Conservation (phyloP, 495 filamentous ascomycete species). For the Daldinia bambusicola region DNA sequence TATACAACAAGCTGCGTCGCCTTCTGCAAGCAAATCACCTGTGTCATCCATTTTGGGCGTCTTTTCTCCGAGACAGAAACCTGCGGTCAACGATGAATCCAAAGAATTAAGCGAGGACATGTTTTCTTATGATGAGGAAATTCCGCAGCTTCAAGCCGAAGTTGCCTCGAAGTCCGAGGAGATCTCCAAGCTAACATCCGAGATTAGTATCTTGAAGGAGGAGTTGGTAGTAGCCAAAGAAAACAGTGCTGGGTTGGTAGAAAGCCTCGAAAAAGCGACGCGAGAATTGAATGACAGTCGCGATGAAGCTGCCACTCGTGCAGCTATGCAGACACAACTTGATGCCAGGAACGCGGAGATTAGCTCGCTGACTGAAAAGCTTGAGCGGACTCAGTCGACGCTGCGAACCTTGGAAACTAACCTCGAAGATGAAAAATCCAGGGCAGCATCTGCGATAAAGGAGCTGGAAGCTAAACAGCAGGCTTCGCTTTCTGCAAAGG, state of each 20-base stretch:
- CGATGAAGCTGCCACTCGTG: slow-evolving; percentile 66
- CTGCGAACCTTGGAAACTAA: slow-evolving; percentile 66
- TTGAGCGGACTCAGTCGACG: slow-evolving; percentile 61
- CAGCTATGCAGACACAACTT: slow-evolving; percentile 58
- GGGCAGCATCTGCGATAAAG: slow-evolving; percentile 52
- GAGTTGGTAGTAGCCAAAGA: slow-evolving; percentile 65
- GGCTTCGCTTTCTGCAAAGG: slow-evolving; percentile 39
- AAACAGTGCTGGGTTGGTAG: slow-evolving; percentile 71
- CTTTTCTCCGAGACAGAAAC: slow-evolving; percentile 61
- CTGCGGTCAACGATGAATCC: slow-evolving; percentile 50
- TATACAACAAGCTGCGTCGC: slow-evolving; percentile 25
- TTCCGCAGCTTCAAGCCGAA: slow-evolving; percentile 71
- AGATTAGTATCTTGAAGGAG: slow-evolving; percentile 52
- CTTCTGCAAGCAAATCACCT: slow-evolving; percentile 52
- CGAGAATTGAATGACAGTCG: slow-evolving; percentile 67
- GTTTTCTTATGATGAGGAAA: slow-evolving; percentile 83
- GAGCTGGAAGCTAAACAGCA: slow-evolving; percentile 51
- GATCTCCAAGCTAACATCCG: slow-evolving; percentile 50
- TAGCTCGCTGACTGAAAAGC: slow-evolving; percentile 58
- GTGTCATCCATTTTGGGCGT: slow-evolving; percentile 52
- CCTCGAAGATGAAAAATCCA: slow-evolving; percentile 59
- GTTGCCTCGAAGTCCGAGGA: slow-evolving; percentile 61
- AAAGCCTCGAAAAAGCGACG: slow-evolving; percentile 68
- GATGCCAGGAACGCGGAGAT: slow-evolving; percentile 61
- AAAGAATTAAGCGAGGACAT: slow-evolving; percentile 74